Base-by-base conservation (phyloP, 257 asterid species). In the Scutellaria minor region DNA sequence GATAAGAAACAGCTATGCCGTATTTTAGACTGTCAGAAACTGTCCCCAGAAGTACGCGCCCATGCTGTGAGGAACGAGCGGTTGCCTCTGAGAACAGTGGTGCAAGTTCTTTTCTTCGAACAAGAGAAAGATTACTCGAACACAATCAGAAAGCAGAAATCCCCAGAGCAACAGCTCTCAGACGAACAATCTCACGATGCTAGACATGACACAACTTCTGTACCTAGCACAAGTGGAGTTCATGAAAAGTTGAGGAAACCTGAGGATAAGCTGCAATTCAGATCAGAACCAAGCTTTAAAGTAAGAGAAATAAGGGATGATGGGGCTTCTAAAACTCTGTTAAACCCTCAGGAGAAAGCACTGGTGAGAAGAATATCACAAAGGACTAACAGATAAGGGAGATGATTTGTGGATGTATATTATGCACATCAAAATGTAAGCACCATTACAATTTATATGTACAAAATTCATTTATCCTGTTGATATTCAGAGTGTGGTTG, bases 1-100 rank as follows among this genome's bases (percentile, higher is more conserved):
- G 90, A 84, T 3, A 90, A 83, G 84, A 90, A 87, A 72, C 75
- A 63, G 60, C 83, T 90, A 15, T 90, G 97, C 66, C 84, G 85
- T 42, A 68, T 82, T 35, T 79, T 90, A 11, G 96, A 90, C 77
- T 82, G 97, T 78, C 87, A 77, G 35, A 88, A 88, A 63, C 74
- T 90, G 76, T 83, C 97, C 0, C 85, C 90, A 2, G 86, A 85
- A 37, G 73, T 79, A 45, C 82, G 93, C 6, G 79, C 79, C 5
- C 96, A 90, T 67, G 96, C 83, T 1, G 90, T 86, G 70, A 86
- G 84, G 81, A 90, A 90, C 52, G 96, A 90, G 77, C 84, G 71
- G 1, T 79, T 88, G 73, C 96, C 97, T 1, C 68, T 90, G 75
- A 84, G 97, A 76, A 86, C 87, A 0, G 89, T 90, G 58, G 95